phyloP scores from a whole-genome alignment of 345 rosid species.

The Murraya koenigii region DNA sequence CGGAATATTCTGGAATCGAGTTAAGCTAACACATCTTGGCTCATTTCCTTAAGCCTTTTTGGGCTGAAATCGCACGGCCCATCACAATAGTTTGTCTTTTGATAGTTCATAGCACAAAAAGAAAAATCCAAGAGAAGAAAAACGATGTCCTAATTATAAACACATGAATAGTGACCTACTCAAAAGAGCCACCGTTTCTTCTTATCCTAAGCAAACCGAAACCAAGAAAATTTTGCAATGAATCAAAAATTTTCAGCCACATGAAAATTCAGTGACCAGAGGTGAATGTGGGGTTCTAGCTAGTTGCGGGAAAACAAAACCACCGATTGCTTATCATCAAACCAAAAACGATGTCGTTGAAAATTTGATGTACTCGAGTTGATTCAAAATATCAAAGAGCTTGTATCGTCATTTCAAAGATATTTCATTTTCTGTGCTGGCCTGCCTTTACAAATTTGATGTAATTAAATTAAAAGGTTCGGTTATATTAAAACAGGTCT shows the following conservation, averaged over 20 bases:
- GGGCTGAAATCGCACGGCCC: too few relatives aligned
- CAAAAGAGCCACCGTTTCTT: constrained; percentile 13
- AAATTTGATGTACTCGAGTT: neutral
- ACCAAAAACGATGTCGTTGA: constrained; percentile 2
- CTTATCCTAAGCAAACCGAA: constrained; percentile 36
- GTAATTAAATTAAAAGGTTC: too few relatives aligned
- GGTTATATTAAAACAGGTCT: too few relatives aligned
- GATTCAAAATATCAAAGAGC: neutral
- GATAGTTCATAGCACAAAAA: constrained; percentile 8
- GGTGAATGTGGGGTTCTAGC: neutral
- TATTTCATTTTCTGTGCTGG: constrained; percentile 5
- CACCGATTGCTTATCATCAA: neutral
- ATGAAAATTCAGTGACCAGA: constrained; percentile 1
- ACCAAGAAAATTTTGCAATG: constrained; percentile 20
- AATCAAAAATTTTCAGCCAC: constrained; percentile 33
- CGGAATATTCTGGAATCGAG: too few relatives aligned
- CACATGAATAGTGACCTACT: constrained; percentile 15
- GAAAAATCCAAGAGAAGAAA: constrained; percentile 20
- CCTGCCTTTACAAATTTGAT: neutral
- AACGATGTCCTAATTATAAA: constrained; percentile 10
- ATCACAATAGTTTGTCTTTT: neutral
- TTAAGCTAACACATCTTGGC: too few relatives aligned
- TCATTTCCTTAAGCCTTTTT: too few relatives aligned
- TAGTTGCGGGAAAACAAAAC: constrained; percentile 21
- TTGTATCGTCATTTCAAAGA: neutral